These are phyloP conservation scores for Coemansia sp. DNA, from an alignment of 371 early-diverging fungal genomes.

Conservation along the genomic window DNA sequence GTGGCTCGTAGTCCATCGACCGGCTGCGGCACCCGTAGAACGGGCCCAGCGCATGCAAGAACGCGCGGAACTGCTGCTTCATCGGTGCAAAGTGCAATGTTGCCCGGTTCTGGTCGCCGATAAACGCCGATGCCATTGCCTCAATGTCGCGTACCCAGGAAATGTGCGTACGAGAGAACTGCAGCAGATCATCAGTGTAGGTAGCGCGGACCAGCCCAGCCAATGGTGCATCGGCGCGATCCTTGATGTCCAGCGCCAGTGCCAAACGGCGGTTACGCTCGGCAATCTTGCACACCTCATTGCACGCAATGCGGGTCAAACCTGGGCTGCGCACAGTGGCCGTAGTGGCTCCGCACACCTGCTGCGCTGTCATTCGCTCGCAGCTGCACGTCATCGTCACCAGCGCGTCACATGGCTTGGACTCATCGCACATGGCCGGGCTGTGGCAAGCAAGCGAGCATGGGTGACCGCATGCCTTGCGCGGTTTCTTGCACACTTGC, in stretches of 20 bases:
- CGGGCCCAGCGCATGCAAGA: constrained; percentile 69
- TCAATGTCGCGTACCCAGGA: constrained; percentile 69
- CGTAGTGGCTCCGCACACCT: constrained; percentile 63
- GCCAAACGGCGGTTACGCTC: constrained; percentile 72
- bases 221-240: constrained; percentile 50
- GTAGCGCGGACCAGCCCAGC: constrained; percentile 52
- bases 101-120: constrained; percentile 56
- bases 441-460: constrained; percentile 69
- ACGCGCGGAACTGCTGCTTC: constrained; percentile 63
- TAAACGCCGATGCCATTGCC: constrained; percentile 60
- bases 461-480: constrained; percentile 69
- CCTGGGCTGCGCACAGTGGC: constrained; percentile 52
- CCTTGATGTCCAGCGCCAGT: constrained; percentile 63
- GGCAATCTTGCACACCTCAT: constrained; percentile 72
- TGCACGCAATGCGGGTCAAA: constrained; percentile 60
- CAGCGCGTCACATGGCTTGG: constrained; percentile 57
- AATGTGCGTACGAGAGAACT: constrained; percentile 59
- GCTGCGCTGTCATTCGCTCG: constrained; percentile 61
- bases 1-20: constrained; percentile 73
- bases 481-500: constrained; percentile 63
- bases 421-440: constrained; percentile 63
- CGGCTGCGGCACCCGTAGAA: constrained; percentile 66
- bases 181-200: constrained; percentile 64
- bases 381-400: constrained; percentile 69
- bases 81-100: constrained; percentile 67